Base-by-base conservation (phyloP, 73 alveolate genomes). In the Symbiodinium natans region DNA sequence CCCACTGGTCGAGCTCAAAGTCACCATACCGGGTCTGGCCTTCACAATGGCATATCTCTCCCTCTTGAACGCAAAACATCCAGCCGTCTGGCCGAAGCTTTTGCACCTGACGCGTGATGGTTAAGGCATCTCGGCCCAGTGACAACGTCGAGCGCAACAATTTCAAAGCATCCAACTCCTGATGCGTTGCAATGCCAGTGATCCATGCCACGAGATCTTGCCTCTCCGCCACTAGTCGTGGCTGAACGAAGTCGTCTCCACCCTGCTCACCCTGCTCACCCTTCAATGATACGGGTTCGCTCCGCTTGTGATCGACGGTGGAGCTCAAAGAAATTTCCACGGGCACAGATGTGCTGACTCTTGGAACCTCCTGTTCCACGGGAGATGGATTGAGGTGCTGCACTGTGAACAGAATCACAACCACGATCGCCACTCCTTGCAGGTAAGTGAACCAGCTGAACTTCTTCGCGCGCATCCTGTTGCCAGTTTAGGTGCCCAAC, bases 1-100 rank as follows among this genome's bases (percentile, higher is more conserved):
- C 88, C 97, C 97, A 90, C 52, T 90, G 54, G 38, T 38, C 54
- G 31, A 68, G 77, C n/a, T 71, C 88, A 71, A 90, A 90, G 75
- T 90, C 97, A 6, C 97, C 97, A 46, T 90, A 90, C 4, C 97
- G 74, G 5, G 88, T 71, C 21, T 43, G 39, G 41, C 89, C 97
- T 13, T 90, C 97, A 33, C 97, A 90, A 41, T 90, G 97, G 34
- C 97, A 90, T 0, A 90, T 43, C 34, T 90, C 97, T 3, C 97
- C 97, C 33, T 90, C 97, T 38, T 90, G 97, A 13, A 90, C 97
- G 27, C 97, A 90, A n/a, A 90, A 90, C 89, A 40, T 68, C 97
- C 97, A 90, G 77, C 97, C 97, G 23, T 90, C 97, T 0, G 97
- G 97, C 80, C 97, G 87, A 27, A 90, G 86, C 38, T 90, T 27